These are phyloP conservation scores for Fraxinus albicans DNA, from an alignment of 305 asterid species.

Conservation along the genomic window DNA sequence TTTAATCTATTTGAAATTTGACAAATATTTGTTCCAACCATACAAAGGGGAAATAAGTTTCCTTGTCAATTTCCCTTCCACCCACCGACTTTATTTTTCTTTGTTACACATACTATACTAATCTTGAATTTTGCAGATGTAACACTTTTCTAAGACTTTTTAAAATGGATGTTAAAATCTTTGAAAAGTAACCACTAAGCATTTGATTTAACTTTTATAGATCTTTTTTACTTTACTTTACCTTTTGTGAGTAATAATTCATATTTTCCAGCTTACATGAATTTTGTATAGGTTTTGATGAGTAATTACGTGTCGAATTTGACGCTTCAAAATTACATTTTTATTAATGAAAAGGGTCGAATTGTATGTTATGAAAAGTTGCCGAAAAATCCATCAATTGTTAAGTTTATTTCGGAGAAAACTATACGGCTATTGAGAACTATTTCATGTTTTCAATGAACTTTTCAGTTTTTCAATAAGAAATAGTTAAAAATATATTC, in stretches of 20 bases:
- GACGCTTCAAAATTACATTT: not conserved
- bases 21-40: not conserved
- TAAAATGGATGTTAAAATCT: not conserved
- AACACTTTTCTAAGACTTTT: conserved; percentile 5
- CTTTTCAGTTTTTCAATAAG: no score
- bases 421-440: no score
- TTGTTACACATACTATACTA: not conserved
- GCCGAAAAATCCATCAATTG: no score
- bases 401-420: no score
- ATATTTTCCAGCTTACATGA: not conserved
- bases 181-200: conserved; percentile 24
- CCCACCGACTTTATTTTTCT: not conserved
- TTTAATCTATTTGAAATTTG: no score
- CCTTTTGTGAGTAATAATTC: not conserved
- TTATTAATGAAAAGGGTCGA: not conserved
- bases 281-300: not conserved
- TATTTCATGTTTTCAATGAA: no score
- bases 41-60: no score
- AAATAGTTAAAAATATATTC: no score
- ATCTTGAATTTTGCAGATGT: conserved; percentile 17
- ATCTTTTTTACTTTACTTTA: not conserved
- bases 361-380: not conserved
- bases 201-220: not conserved
- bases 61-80: not conserved
- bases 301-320: not conserved